Evolutionary conservation across 129 eudicot genomes (phyloP), one percentile per base, ranked within the genome.

Genomic region (Rutidosis leptorrhynchoides): DNA sequence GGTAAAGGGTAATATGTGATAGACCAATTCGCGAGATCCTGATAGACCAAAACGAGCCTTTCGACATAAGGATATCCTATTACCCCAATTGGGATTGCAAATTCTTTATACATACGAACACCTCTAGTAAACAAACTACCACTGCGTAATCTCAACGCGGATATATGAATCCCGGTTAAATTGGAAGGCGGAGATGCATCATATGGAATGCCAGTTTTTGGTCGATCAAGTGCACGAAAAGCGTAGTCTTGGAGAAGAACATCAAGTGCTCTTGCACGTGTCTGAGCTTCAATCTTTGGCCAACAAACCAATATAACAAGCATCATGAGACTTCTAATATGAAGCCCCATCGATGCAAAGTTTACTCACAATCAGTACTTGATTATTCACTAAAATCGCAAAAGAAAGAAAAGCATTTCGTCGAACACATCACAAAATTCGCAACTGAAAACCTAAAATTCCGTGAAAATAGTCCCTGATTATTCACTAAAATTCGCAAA

Each of bases 211-310:
- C 98, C 98, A 14, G 98, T 92, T 35, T 69, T 65, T 0, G 91
- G 96, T 25, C 78, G 77, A 64, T 46, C 58, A 70, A 92, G 77
- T 9, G 98, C 89, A 22, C 78, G 83, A 68, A 72, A 88, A 70
- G 96, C 98, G 69, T 83, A 92, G 43, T 88, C 93, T 73, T 88
- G 98, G 15, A 92, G 90, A n/a, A 92, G 80, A 19, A 67, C 72
- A 79, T 92, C 98, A 4, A 92, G 74, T 27, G 80, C 75, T 19
- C 77, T 79, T 0, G 91, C 84, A 78, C 32, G 10, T n/a, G 71
- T 24, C 73, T 84, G 84, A 52, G 89, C 81, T 53, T 76, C 70
- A 23, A 56, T n/a, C 46, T 11, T 62, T 2, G 80, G 72, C 61
- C 80, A 71, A 29, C 67, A 45, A 3, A 70, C 73, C 24, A 79